Conservation (phyloP, 2,329 filamentous ascomycete species). For the Gremmenia infestans region DNA sequence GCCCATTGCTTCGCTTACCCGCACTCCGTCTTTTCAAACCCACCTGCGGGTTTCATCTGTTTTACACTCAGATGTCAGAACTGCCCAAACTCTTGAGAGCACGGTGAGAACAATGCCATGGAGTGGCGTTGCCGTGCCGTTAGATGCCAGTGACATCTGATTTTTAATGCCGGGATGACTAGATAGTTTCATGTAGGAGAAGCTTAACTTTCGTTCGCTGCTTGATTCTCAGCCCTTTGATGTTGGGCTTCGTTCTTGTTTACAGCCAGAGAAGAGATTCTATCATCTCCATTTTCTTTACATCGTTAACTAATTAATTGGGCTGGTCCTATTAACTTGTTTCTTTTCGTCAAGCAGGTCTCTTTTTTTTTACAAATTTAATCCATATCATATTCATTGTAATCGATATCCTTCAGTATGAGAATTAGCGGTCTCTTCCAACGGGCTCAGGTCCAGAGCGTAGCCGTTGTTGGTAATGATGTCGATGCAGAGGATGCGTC, state of each 20-base stretch:
- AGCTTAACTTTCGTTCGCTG: background rate
- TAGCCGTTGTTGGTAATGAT: background rate
- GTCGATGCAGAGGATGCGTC: background rate
- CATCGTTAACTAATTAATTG: background rate
- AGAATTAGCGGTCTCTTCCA: conserved; percentile 1
- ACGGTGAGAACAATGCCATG: background rate
- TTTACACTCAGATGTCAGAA: background rate
- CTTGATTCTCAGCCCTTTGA: background rate
- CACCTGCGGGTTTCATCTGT: background rate
- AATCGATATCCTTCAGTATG: background rate
- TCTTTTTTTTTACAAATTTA: conserved; percentile 3
- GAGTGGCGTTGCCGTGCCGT: background rate
- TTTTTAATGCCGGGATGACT: background rate
- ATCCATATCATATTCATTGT: background rate
- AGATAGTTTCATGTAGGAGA: background rate
- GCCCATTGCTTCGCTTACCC: background rate
- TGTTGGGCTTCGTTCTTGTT: background rate
- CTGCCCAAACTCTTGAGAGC: background rate
- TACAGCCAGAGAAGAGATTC: background rate
- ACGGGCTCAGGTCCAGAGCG: background rate
- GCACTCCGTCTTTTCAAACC: background rate
- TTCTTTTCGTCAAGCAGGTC: conserved; percentile 4
- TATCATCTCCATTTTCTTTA: background rate
- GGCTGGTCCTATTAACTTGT: conserved; percentile 1
- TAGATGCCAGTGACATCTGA: background rate